Conservation (phyloP, 2,329 filamentous ascomycete genomes). For the Arthrobotrys sinensis region DNA sequence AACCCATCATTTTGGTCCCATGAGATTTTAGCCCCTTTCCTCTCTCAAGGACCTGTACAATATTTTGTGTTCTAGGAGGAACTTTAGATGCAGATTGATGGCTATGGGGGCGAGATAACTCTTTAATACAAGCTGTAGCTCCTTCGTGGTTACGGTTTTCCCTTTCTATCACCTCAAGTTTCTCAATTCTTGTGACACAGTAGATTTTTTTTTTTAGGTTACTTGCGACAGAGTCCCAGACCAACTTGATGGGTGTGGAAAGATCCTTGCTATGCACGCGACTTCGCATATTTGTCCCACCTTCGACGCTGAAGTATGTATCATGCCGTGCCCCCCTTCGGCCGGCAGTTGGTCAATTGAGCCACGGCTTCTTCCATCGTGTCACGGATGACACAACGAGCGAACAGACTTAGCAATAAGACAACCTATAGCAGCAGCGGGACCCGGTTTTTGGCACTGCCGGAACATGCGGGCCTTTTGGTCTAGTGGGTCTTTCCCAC, state of each 20-base stretch:
- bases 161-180: neutral
- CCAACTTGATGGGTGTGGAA: too few relatives aligned
- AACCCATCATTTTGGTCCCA: conserved; percentile 26
- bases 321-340: conserved; percentile 21
- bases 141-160: neutral
- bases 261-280: too few relatives aligned
- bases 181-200: neutral
- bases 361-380: conserved; percentile 36
- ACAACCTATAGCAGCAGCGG: conserved; percentile 12
- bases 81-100: conserved; percentile 29
- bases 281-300: conserved; percentile 20
- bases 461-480: neutral
- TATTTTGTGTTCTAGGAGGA: conserved; percentile 37
- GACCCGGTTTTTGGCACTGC: conserved; percentile 10
- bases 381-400: neutral
- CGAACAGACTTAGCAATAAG: neutral
- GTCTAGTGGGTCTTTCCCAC: conserved; percentile 6
- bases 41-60: conserved; percentile 38
- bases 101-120: conserved; percentile 8
- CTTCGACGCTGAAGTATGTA: neutral
- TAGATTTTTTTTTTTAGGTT: neutral
- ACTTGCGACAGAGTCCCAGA: neutral
- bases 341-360: conserved; percentile 22
- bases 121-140: conserved; percentile 24
- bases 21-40: conserved; percentile 23